phyloP scores from a whole-genome alignment of 306 rosid genomes.

The Crataegus laevigata region DNA sequence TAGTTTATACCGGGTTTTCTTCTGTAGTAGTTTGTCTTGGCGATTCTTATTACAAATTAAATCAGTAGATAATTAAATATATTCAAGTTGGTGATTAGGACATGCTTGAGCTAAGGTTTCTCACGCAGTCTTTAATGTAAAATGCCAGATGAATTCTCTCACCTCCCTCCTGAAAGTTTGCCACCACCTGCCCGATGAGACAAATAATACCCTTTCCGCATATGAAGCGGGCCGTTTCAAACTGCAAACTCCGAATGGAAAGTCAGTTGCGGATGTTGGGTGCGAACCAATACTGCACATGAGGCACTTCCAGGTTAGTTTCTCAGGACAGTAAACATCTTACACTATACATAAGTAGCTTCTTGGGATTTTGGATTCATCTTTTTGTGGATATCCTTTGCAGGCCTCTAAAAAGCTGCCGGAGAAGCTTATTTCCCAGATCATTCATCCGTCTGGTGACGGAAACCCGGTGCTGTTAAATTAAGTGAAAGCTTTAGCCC shows the following conservation, averaged over 20 bases:
- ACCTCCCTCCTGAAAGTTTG: slow-evolving; percentile 78
- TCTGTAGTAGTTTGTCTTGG: not conserved
- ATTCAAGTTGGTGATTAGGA: not conserved
- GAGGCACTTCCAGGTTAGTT: slow-evolving; percentile 91
- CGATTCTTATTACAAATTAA: not conserved
- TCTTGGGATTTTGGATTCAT: slow-evolving; percentile 3
- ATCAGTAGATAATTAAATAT: not conserved
- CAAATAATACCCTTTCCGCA: slow-evolving; percentile 25
- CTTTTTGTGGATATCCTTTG: slow-evolving; percentile 6
- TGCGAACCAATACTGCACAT: slow-evolving; percentile 95
- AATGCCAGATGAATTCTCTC: slow-evolving; percentile 86
- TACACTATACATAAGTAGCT: not conserved
- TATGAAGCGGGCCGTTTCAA: slow-evolving; percentile 68
- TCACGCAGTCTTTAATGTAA: slow-evolving; percentile 10
- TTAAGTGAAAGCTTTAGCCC: slow-evolving; percentile 7
- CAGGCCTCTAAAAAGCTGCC: slow-evolving; percentile 83
- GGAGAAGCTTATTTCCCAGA: slow-evolving; percentile 69
- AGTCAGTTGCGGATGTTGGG: slow-evolving; percentile 86
- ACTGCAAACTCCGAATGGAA: slow-evolving; percentile 74
- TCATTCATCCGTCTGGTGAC: slow-evolving; percentile 28
- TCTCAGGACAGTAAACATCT: not conserved
- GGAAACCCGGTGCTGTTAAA: slow-evolving; percentile 10
- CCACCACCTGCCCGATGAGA: slow-evolving; percentile 51
- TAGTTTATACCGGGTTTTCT: not conserved
- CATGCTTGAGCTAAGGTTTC: slow-evolving; percentile 19